Base-by-base conservation (phyloP, 345 rosid species). In the Microcos paniculata region DNA sequence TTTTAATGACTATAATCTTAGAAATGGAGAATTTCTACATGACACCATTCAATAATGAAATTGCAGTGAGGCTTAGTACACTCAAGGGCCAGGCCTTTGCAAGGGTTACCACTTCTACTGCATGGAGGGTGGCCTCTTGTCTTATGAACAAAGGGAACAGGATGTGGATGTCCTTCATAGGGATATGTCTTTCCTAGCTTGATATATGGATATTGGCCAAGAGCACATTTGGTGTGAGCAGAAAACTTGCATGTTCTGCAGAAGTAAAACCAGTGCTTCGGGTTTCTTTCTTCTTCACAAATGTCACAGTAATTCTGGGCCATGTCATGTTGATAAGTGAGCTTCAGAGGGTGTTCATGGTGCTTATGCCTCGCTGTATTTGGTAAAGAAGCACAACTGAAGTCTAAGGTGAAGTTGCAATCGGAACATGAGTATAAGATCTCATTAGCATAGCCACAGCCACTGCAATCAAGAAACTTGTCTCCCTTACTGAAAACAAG, bases 121-220 rank as follows among this genome's bases (percentile, higher is more conserved):
- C 80, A 70, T 8, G 51, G 26, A 62, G 75, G 75, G 55, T 56
- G 43, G 3, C 65, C 56, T 24, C 42, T 42, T 19, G 26, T 35
- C 62, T 70, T 61, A 42, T 77, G 19, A 10, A 77, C 80, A 7
- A 77, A 70, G 28, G 55, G 31, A 74, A 77, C 75, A 15, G 62
- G 70, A 18, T 77, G 76, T 18, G 26, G 64, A 46, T 72, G 80
- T 23, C 51, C 35, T 48, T 70, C 62, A 23, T 15, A 24, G 21
- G 26, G 55, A 24, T 12, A 30, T 2, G 62, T 64, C 4, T 33
- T 23, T 15, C 71, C 71, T 1, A 67, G 33, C 55, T 42, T 45
- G 35, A 67, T 21, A 30, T 67, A 67, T 3, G 71, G 55, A 7
- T 67, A 11, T 24, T 67, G 5, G 33, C 55, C 38, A 11, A n/a